Evolutionary conservation across 2,329 filamentous ascomycete genomes (phyloP), one percentile per base, ranked within the genome.

Genomic region (Pseudocercospora fuligena): DNA sequence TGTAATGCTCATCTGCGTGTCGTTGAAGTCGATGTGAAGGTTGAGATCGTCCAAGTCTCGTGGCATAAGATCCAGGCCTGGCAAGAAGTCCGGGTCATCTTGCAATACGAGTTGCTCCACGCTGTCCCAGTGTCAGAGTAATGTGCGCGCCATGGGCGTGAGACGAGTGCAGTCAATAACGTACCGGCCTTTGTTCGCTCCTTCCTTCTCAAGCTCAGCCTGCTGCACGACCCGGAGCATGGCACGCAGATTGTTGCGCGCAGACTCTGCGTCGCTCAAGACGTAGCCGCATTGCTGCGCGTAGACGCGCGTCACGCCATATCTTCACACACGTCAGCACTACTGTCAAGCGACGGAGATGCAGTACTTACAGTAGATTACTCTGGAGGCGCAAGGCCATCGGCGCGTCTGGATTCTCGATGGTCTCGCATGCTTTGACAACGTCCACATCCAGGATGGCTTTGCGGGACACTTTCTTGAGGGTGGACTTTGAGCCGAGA

Each of bases 321-420:
- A 94, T 29, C 86, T 88, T 67, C 19, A 36, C 8, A 40, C 23
- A 49, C 9, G 66, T 70, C 63, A 72, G 64, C 61, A 14, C 36
- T 36, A 5, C 8, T 51, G 19, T 16, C 5, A 46, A 25, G 49
- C 21, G 1, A 14, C 57, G 9, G 27, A 25, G 7, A 43, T 8
- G 9, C 6, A 40, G n/a, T 7, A 74, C 84, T 76, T 76, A 90
- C 87, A 99, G 87, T 19, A 99, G 84, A 73, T 90, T 97, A 16
- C 93, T 91, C 76, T 98, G 94, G 23, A 99, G 86, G 40, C 95
- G 90, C 70, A 99, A 80, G 4, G 95, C 94, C 81, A 99, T 90
- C 2, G 95, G 95, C 1, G 92, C 92, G 5, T 90, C 92, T 73
- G 92, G 93, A n/a, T 63, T 62, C 43, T 92, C 87, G 76, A 99